Percentiles rank a stretch among this genome's conserved stretches.
Conservation (phyloP, 2,329 filamentous ascomycete species). For the Thielaviopsis punctulata region DNA sequence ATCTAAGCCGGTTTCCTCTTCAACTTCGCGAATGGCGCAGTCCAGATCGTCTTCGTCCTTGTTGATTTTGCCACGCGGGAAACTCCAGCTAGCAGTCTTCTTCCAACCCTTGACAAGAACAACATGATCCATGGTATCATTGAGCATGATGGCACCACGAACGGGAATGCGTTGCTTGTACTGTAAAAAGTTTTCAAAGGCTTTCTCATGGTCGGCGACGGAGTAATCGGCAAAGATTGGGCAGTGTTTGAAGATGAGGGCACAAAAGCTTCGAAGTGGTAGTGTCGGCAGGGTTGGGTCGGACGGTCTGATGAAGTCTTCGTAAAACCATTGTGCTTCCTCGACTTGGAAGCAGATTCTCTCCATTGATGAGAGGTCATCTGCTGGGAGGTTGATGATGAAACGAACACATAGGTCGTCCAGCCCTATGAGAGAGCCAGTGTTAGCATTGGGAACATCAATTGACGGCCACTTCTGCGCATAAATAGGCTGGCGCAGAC, state of each 20-base stretch:
- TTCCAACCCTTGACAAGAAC: slow-evolving; percentile 97
- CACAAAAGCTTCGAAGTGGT: slow-evolving; percentile 67
- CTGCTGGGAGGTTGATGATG: slow-evolving; percentile 86
- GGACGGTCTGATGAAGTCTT: slow-evolving; percentile 90
- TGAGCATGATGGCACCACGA: slow-evolving; percentile 81
- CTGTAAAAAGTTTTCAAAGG: slow-evolving; percentile 79
- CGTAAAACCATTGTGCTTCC: slow-evolving; percentile 99
- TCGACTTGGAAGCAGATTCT: slow-evolving; percentile 98
- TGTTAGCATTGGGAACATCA: neutral
- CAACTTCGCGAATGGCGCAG: slow-evolving; percentile 85
- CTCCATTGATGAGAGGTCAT: slow-evolving; percentile 77
- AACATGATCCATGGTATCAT: slow-evolving; percentile 83
- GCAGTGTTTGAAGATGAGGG: slow-evolving; percentile 86
- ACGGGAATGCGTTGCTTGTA: slow-evolving; percentile 95
- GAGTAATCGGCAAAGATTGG: slow-evolving; percentile 73
- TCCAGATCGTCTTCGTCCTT: slow-evolving; percentile 89
- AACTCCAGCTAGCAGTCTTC: slow-evolving; percentile 90
- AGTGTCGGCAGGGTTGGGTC: slow-evolving; percentile 74
- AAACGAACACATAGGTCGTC: slow-evolving; percentile 97
- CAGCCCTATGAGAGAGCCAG: slow-evolving; percentile 40
- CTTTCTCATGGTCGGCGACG: slow-evolving; percentile 57
- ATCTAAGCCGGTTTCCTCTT: slow-evolving; percentile 90
- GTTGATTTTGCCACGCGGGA: slow-evolving; percentile 93
- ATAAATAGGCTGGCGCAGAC: neutral
- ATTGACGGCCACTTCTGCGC: neutral